These are phyloP conservation scores for Colletotrichum tropicale DNA, from an alignment of 2,329 filamentous ascomycete genomes.

Conservation along the genomic window DNA sequence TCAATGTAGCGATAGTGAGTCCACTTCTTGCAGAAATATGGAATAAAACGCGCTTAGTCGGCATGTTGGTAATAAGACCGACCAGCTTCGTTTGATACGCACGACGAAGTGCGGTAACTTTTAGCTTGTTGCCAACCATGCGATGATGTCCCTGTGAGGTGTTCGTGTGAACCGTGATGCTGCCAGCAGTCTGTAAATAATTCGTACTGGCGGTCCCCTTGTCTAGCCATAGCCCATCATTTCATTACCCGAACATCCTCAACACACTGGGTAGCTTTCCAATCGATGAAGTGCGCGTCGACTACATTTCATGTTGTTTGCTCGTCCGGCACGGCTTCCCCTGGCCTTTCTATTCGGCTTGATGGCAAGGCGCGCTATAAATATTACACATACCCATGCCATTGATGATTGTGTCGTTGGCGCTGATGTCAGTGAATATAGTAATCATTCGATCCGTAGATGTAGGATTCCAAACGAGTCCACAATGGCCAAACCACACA, in stretches of 20 bases:
- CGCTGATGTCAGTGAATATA: neutral
- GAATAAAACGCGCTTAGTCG: neutral
- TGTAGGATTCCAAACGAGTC: neutral
- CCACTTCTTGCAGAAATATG: neutral
- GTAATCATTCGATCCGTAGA: neutral
- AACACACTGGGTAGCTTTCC: neutral
- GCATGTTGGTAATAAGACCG: neutral
- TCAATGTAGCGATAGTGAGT: neutral
- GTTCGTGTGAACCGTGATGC: neutral
- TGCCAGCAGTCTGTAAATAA: neutral
- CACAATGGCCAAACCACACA: neutral
- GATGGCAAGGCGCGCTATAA: neutral
- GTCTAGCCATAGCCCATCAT: neutral
- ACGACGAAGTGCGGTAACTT: neutral
- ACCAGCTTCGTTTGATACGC: neutral
- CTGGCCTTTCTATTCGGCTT: neutral
- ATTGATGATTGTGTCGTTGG: neutral
- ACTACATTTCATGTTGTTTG: neutral
- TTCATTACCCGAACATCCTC: neutral
- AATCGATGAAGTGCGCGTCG: neutral
- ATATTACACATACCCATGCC: neutral
- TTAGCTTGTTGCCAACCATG: neutral
- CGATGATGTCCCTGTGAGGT: neutral
- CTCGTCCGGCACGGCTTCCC: neutral
- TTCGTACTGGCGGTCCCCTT: neutral